Evolutionary conservation across 1,284 basidiomycete species (phyloP).

Genomic region (Laetiporus sulphureus): DNA sequence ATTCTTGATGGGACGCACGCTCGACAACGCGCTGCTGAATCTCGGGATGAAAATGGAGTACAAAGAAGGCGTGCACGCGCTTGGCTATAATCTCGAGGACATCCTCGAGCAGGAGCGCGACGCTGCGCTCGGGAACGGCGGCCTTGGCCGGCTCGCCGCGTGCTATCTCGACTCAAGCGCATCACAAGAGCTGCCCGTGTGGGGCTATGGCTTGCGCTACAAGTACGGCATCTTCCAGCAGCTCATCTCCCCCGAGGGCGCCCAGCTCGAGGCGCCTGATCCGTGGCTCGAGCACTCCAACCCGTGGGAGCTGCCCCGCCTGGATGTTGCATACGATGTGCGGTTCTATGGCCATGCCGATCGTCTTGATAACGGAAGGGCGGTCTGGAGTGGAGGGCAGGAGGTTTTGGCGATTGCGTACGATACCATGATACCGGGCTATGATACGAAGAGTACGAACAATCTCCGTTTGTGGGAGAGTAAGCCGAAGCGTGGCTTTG

Average conservation of each 20-base stretch:
- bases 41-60: constrained; percentile 77
- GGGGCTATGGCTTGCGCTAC: constrained; percentile 88
- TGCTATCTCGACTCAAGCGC: constrained; percentile 88
- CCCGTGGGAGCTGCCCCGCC: constrained; percentile 83
- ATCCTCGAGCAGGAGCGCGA: constrained; percentile 84
- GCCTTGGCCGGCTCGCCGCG: constrained; percentile 87
- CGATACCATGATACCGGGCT: constrained; percentile 89
- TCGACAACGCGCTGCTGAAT: constrained; percentile 78
- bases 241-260: constrained; percentile 77
- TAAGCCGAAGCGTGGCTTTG: constrained; percentile 87
- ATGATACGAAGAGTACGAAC: constrained; percentile 71
- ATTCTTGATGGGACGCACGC: constrained; percentile 84
- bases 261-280: constrained; percentile 85
- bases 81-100: constrained; percentile 87
- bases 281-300: constrained; percentile 88
- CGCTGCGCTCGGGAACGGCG: constrained; percentile 84
- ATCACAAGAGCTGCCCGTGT: constrained; percentile 76
- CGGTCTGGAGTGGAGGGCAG: constrained; percentile 82
- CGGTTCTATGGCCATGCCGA: constrained; percentile 85
- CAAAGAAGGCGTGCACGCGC: constrained; percentile 55
- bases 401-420: constrained; percentile 89
- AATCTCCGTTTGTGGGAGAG: constrained; percentile 79
- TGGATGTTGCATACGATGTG: constrained; percentile 77
- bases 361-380: constrained; percentile 55
- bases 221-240: constrained; percentile 95